Evolutionary conservation across 2,329 filamentous ascomycete genomes (phyloP).

Genomic region (Fusarium sp.): DNA sequence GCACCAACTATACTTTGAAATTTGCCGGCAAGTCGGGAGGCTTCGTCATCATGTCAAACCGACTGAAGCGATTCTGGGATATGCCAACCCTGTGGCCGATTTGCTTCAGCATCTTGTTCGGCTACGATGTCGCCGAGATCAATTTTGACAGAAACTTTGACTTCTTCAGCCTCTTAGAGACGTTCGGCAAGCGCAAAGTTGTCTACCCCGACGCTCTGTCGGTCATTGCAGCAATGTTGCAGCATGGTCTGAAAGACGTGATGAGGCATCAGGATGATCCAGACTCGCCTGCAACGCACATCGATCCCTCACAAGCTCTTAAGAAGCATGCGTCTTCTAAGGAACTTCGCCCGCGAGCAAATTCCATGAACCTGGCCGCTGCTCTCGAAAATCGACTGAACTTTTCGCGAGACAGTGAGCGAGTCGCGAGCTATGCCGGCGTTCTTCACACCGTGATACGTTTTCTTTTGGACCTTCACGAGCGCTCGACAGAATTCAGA

Average conservation of each 20-base stretch:
- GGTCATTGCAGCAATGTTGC: slow-evolving; percentile 88
- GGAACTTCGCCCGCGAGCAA: slow-evolving; percentile 60
- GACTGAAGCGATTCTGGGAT: slow-evolving; percentile 91
- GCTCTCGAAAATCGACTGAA: slow-evolving; percentile 67
- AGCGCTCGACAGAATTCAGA: slow-evolving; percentile 81
- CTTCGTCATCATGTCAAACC: slow-evolving; percentile 86
- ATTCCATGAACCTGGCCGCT: slow-evolving; percentile 77
- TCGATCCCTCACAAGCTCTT: slow-evolving; percentile 12
- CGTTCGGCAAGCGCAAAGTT: slow-evolving; percentile 79
- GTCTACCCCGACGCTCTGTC: slow-evolving; percentile 83
- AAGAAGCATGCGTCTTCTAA: slow-evolving; percentile 31
- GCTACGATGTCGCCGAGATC: slow-evolving; percentile 81
- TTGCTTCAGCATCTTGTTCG: slow-evolving; percentile 90
- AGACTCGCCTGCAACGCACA: slow-evolving; percentile 63
- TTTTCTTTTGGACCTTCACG: slow-evolving; percentile 84
- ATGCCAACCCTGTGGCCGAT: slow-evolving; percentile 88
- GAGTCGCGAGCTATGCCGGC: slow-evolving; percentile 67
- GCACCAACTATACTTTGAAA: slow-evolving; percentile 84
- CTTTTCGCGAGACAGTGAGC: slow-evolving; percentile 60
- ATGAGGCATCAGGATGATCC: slow-evolving; percentile 73
- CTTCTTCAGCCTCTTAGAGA: slow-evolving; percentile 78
- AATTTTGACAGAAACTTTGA: slow-evolving; percentile 83
- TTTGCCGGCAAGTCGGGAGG: slow-evolving; percentile 89
- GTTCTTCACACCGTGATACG: slow-evolving; percentile 83
- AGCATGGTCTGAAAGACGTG: slow-evolving; percentile 83